Conservation (phyloP, 495 filamentous ascomycete genomes). For the Xylaria nigripes region DNA sequence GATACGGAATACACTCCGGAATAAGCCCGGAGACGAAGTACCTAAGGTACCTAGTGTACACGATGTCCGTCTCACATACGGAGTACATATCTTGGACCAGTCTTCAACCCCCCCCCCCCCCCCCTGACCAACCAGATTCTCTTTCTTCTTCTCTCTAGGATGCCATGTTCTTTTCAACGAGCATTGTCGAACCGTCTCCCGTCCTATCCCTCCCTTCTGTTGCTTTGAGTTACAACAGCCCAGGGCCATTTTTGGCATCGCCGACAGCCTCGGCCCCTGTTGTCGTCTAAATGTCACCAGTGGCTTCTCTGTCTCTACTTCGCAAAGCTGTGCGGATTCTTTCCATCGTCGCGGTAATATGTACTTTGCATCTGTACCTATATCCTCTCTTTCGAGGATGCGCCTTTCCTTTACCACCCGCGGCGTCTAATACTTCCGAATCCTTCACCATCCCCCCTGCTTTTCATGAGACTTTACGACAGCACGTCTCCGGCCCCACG, state of each 20-base stretch:
- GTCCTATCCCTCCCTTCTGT: slow-evolving; percentile 2
- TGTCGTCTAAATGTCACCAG: slow-evolving; percentile 44
- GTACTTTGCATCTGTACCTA: slow-evolving; percentile 73
- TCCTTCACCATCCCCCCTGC: slow-evolving; percentile 9
- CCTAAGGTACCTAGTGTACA: too few relatives aligned
- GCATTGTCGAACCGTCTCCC: not conserved
- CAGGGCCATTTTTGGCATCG: slow-evolving; percentile 5
- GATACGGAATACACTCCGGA: too few relatives aligned
- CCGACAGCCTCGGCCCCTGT: slow-evolving; percentile 28
- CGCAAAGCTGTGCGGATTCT: slow-evolving; percentile 56
- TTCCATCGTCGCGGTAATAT: slow-evolving; percentile 58
- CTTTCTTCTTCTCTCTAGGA: not conserved
- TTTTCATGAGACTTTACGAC: slow-evolving; percentile 22
- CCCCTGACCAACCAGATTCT: not conserved
- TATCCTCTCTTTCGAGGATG: slow-evolving; percentile 80
- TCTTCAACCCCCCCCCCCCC: too few relatives aligned
- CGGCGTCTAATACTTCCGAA: slow-evolving; percentile 8
- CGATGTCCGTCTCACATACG: too few relatives aligned
- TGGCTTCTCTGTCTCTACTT: slow-evolving; percentile 49
- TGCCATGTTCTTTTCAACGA: not conserved
- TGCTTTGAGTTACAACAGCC: not conserved
- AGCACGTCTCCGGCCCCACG: slow-evolving; percentile 19
- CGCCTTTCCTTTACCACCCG: slow-evolving; percentile 59
- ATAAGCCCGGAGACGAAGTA: too few relatives aligned
- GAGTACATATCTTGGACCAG: too few relatives aligned